Base-by-base conservation (phyloP, 805 yeast species). In the Metschnikowia hibisci region DNA sequence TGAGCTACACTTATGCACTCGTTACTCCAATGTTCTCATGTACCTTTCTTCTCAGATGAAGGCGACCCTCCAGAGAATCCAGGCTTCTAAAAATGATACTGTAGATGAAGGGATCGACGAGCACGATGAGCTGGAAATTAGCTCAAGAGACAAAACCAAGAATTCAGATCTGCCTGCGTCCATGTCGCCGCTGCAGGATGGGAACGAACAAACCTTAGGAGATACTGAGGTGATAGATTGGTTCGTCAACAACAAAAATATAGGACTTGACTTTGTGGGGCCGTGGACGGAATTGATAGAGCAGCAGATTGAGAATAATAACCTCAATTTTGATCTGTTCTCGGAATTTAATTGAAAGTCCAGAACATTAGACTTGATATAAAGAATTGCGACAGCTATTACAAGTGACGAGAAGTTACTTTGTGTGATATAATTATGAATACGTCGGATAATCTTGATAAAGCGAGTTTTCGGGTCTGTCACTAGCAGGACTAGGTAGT, bases 231-330 rank as follows among this genome's bases (percentile, higher is more conserved):
- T 69, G 11, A 67, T 69, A 64, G 75, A 69, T 26, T 70, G 73
- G 73, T 68, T 70, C 47, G 56, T 63, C 26, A 68, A 62, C 41
- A 65, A 70, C 48, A 53, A 55, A 32, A 64, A 68, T 42, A 58
- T 68, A 14, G 53, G 53, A 4, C 59, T 70, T 35, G 76, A 70
- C 44, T 70, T 70, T 28, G 75, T 82, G 23, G 90, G 82, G 30
- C 87, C 87, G 2, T 84, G 89, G 82, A 84, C 91, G 0, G 87
- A 82, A 57, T 81, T 83, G 77, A 76, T 84, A 32, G 91, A 84
- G 57, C 82, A 80, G 51, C 87, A 81, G 46, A 74, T 78, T 45
- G 63, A 64, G 38, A 47, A 40, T 14, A 45, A 44, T 15, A 47
- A 47, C 32, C 41, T 44, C 30, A 41, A 47, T 28, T 30, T 41